Conservation (phyloP, 2,329 filamentous ascomycete genomes). For the Pyricularia sp. region DNA sequence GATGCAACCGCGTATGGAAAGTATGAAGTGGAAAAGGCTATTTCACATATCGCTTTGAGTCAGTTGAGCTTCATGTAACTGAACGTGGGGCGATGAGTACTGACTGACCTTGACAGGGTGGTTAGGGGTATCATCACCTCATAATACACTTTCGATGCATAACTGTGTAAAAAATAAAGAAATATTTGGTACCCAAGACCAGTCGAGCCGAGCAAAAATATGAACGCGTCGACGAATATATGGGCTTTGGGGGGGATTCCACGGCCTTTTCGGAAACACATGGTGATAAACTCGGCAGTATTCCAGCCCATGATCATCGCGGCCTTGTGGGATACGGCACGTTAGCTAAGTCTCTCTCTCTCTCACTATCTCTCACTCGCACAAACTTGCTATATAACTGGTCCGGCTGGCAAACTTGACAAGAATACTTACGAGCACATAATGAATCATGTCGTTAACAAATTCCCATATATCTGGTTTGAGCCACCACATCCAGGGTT, state of each 20-base stretch:
- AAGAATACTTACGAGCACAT: neutral
- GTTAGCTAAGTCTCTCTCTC: too few relatives aligned
- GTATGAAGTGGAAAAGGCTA: slow-evolving; percentile 14
- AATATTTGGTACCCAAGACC: neutral
- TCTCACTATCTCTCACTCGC: neutral
- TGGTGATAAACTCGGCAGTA: slow-evolving; percentile 15
- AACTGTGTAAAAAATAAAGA: too few relatives aligned
- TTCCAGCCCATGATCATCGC: slow-evolving; percentile 13
- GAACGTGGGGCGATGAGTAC: neutral
- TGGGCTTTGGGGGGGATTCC: slow-evolving; percentile 18
- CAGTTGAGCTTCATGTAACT: neutral
- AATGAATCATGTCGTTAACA: neutral
- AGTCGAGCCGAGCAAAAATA: slow-evolving; percentile 8
- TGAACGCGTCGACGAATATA: slow-evolving; percentile 16
- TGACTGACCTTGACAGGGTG: neutral
- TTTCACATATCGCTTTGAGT: neutral
- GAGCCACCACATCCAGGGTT: too few relatives aligned
- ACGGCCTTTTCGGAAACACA: slow-evolving; percentile 13
- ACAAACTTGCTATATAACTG: neutral
- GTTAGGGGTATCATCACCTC: neutral
- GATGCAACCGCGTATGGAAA: slow-evolving; percentile 19
- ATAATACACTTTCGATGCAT: neutral
- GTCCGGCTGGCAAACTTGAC: neutral
- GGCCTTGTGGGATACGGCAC: neutral
- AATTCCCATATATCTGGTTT: neutral